Conservation (phyloP, 768 basidiomycete species). For the Kwoniella europaea region DNA sequence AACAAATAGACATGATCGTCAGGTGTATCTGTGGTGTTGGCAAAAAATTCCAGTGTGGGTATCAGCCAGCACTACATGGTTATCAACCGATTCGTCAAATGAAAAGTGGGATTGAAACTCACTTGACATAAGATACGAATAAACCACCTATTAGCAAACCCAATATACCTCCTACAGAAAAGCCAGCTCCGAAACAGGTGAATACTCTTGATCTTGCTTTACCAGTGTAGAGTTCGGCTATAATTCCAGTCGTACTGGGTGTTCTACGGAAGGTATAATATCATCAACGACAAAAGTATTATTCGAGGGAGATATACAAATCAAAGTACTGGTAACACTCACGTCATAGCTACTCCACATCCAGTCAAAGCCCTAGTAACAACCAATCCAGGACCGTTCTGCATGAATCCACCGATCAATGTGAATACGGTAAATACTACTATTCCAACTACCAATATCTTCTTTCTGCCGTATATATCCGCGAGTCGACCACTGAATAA, state of each 20-base stretch:
- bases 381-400: constrained; percentile 67
- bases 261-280: constrained; percentile 18
- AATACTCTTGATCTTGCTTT: constrained; percentile 75
- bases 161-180: constrained; percentile 76
- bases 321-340: constrained; percentile 15
- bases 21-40: constrained; percentile 54
- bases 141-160: constrained; percentile 75
- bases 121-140: constrained; percentile 66
- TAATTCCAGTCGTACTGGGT: constrained; percentile 67
- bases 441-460: constrained; percentile 69
- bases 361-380: constrained; percentile 80
- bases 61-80: no score
- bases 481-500: constrained; percentile 45
- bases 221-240: constrained; percentile 78
- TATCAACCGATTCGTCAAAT: no score
- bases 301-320: no score
- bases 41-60: no score
- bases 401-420: constrained; percentile 58
- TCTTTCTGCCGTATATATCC: constrained; percentile 70
- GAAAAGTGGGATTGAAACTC: constrained; percentile 25
- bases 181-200: constrained; percentile 81
- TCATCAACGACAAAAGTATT: not conserved
- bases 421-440: constrained; percentile 66
- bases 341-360: constrained; percentile 73
- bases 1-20: constrained; percentile 73